Percentiles rank a stretch among this genome's conserved stretches.
phyloP scores from a whole-genome alignment of 2,329 filamentous ascomycete genomes.

The Grosmannia serpens region DNA sequence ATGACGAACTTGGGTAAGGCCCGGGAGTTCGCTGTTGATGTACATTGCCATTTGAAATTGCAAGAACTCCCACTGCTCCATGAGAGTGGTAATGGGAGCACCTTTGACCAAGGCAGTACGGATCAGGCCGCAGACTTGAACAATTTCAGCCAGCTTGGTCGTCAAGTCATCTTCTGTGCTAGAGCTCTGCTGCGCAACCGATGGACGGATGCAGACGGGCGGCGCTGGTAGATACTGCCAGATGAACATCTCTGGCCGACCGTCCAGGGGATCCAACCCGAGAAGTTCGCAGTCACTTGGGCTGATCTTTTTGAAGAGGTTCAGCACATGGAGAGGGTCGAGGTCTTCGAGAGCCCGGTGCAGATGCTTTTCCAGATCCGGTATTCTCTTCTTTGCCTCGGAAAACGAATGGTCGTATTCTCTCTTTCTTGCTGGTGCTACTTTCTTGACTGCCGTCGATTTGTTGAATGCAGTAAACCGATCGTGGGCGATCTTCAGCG shows the following conservation, averaged over 20 bases:
- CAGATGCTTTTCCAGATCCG: constrained; percentile 80
- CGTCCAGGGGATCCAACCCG: constrained; percentile 75
- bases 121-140: constrained; percentile 82
- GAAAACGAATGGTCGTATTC: constrained; percentile 79
- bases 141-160: constrained; percentile 91
- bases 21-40: constrained; percentile 92
- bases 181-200: constrained; percentile 82
- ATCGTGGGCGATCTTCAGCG: constrained; percentile 91
- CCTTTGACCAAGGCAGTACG: constrained; percentile 73
- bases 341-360: constrained; percentile 91
- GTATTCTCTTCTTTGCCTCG: constrained; percentile 63
- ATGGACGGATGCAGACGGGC: constrained; percentile 86
- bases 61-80: constrained; percentile 97
- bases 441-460: constrained; percentile 77
- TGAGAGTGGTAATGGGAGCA: constrained; percentile 74
- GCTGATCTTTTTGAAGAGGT: constrained; percentile 81
- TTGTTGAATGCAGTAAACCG: constrained; percentile 82
- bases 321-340: constrained; percentile 78
- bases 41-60: constrained; percentile 95
- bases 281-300: constrained; percentile 82
- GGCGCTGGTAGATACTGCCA: constrained; percentile 95
- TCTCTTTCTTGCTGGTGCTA: constrained; percentile 68
- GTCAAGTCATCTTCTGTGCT: constrained; percentile 96
- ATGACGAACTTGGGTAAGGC: constrained; percentile 76
- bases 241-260: constrained; percentile 89